Conservation (phyloP, 2,329 filamentous ascomycete species). For the Paracorniculantispora psalliotae region DNA sequence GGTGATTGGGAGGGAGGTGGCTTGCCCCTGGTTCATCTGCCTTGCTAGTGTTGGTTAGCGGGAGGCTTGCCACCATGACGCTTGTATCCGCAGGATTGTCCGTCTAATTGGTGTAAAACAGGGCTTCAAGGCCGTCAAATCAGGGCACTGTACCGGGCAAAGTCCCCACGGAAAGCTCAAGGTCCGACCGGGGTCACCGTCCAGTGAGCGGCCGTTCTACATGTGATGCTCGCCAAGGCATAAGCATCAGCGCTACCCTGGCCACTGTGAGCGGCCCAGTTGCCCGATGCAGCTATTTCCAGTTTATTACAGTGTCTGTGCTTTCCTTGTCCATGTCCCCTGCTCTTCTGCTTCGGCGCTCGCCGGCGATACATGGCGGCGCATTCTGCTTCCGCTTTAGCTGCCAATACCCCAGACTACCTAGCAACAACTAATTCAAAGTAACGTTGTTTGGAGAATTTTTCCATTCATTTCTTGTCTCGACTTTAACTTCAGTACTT, state of each 20-base stretch:
- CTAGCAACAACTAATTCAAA: not conserved
- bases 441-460: not conserved
- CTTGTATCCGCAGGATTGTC: not conserved
- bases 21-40: not conserved
- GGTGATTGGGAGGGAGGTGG: not conserved
- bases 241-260: not conserved
- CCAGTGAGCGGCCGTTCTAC: not conserved
- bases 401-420: not conserved
- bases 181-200: not conserved
- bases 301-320: not conserved
- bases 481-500: too few species aligned
- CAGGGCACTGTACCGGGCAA: not conserved
- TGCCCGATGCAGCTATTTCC: not conserved
- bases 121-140: not conserved
- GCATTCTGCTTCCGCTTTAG: not conserved
- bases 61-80: not conserved
- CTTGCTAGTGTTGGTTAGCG: not conserved
- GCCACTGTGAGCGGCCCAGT: not conserved
- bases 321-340: not conserved
- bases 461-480: not conserved
- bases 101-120: not conserved
- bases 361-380: not conserved
- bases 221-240: not conserved
- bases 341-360: not conserved
- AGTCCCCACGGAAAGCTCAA: not conserved